Percentiles rank a stretch among this genome's conserved stretches.
Evolutionary conservation across 164 flowering plant species (phyloP).

Genomic region (Aristolochia contorta): DNA sequence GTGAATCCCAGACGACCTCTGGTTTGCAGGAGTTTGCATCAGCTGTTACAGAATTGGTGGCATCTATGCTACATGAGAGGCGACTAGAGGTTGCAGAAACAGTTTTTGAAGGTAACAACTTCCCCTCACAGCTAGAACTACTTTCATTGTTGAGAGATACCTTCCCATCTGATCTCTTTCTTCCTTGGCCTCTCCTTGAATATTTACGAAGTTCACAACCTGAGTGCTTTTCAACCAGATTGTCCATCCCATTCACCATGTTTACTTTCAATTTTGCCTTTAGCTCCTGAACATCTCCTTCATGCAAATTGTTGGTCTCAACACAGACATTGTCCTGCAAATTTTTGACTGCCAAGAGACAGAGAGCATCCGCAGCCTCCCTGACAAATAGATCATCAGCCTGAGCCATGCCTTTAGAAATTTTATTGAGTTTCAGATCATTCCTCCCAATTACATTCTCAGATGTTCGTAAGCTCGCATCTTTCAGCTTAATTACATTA

Average conservation of each 20-base stretch:
- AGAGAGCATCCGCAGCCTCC: neutral
- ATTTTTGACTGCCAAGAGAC: neutral
- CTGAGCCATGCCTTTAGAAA: neutral
- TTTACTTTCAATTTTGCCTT: neutral
- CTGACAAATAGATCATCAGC: neutral
- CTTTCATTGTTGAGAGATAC: too few species aligned
- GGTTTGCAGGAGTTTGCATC: neutral
- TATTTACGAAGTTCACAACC: constrained; percentile 2
- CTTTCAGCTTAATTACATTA: neutral
- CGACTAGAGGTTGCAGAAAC: neutral
- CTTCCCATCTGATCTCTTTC: too few species aligned
- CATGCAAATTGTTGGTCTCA: neutral
- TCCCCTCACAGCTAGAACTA: neutral
- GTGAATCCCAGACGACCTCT: neutral
- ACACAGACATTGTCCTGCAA: neutral
- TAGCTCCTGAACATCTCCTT: neutral
- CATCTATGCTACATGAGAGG: neutral
- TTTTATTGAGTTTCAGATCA: neutral
- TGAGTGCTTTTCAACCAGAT: neutral
- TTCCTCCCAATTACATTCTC: too few species aligned
- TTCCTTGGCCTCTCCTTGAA: too few species aligned
- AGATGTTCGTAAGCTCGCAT: neutral
- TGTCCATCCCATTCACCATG: constrained; percentile 3
- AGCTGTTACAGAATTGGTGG: neutral
- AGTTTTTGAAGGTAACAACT: neutral